A percentile compares a stretch with the other conserved stretches of the same genome.
phyloP scores from a whole-genome alignment of 352 stramenopile genomes.

The Globisporangium radiosum region DNA sequence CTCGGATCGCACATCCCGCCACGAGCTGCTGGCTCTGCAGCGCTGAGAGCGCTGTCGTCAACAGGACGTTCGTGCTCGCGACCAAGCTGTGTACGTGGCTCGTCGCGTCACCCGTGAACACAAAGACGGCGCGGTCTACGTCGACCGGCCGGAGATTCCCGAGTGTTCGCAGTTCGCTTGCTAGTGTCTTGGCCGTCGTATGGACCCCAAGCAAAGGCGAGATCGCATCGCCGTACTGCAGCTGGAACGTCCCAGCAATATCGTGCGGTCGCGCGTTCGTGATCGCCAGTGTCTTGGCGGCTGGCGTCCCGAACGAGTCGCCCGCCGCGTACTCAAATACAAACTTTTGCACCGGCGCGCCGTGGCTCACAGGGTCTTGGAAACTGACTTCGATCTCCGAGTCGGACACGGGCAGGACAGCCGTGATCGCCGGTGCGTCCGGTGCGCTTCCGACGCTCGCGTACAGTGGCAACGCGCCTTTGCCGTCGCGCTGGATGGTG shows the following conservation, averaged over 20 bases:
- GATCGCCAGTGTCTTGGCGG: constrained; percentile 45
- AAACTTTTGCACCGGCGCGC: constrained; percentile 38
- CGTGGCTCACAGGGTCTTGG: constrained; percentile 18
- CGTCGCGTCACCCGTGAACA: constrained; percentile 33
- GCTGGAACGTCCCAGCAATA: constrained; percentile 51
- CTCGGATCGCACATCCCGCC: constrained; percentile 26
- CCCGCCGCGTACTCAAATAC: constrained; percentile 52
- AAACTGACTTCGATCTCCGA: constrained; percentile 44
- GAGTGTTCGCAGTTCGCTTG: constrained; percentile 32
- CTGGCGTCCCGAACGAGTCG: constrained; percentile 33
- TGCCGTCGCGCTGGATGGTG: constrained; percentile 47
- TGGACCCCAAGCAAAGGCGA: constrained; percentile 49
- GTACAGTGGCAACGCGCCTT: constrained; percentile 43
- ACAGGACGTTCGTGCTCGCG: constrained; percentile 26
- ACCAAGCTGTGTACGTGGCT: constrained; percentile 33
- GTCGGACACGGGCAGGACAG: constrained; percentile 44
- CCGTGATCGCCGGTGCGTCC: constrained; percentile 26
- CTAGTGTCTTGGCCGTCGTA: constrained; percentile 29
- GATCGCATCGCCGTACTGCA: constrained; percentile 53
- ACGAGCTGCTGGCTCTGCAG: constrained; percentile 31
- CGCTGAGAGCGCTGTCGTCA: constrained; percentile 29
- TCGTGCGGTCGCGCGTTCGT: constrained; percentile 43
- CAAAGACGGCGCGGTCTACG: constrained; percentile 34
- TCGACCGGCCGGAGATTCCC: constrained; percentile 40
- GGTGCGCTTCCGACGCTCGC: constrained; percentile 30